Conservation (phyloP, 1,284 basidiomycete species). For the Microbotryum saponariae region DNA sequence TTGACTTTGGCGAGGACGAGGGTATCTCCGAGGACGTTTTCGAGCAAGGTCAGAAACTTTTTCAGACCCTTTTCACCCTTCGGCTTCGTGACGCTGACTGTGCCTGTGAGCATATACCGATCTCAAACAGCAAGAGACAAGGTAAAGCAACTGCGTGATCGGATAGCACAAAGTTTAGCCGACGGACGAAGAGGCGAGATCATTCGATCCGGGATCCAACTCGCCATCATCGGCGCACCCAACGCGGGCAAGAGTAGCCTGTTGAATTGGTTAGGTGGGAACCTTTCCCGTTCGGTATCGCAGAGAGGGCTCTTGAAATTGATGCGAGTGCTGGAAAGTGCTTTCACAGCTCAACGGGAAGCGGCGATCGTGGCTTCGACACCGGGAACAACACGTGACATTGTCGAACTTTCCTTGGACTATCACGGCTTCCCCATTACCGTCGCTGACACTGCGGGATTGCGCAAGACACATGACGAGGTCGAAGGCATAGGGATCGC, state of each 20-base stretch:
- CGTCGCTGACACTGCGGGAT: conserved; percentile 73
- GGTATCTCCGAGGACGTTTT: conserved; percentile 70
- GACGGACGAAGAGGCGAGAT: conserved; percentile 72
- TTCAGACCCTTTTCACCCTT: conserved; percentile 9
- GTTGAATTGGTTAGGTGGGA: conserved; percentile 68
- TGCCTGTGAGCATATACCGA: background rate
- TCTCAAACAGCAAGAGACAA: conserved; percentile 10
- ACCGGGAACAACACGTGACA: conserved; percentile 79
- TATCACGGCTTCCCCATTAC: conserved; percentile 75
- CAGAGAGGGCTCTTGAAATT: background rate
- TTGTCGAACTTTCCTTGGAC: conserved; percentile 72
- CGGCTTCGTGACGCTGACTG: background rate
- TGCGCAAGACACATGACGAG: conserved; percentile 60
- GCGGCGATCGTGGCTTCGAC: conserved; percentile 79
- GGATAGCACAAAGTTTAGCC: conserved; percentile 53
- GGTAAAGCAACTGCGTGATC: conserved; percentile 43
- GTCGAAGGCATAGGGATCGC: conserved; percentile 77
- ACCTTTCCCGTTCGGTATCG: background rate
- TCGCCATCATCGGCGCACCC: conserved; percentile 80
- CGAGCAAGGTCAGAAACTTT: conserved; percentile 49
- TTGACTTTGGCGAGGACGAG: conserved; percentile 84
- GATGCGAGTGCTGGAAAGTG: too few relatives aligned
- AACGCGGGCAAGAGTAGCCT: conserved; percentile 83
- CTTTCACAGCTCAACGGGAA: conserved; percentile 59
- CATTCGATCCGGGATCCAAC: conserved; percentile 65